Evolutionary conservation across 345 rosid species (phyloP).

Genomic region (Raphanus raphanistrum): DNA sequence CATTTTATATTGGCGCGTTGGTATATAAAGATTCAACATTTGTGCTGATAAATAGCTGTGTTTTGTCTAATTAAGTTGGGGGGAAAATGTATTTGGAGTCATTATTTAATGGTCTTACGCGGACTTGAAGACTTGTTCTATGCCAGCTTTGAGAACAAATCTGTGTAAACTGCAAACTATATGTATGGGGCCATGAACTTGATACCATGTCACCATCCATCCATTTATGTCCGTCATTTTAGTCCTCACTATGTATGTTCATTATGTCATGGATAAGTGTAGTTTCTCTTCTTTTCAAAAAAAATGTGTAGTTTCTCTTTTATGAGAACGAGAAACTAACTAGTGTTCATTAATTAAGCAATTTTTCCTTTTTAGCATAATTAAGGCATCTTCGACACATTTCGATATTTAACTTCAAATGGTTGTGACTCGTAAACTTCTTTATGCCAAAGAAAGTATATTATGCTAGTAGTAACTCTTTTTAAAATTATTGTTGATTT

Average conservation of each 20-base stretch:
- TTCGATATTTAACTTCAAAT: no score
- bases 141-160: not conserved
- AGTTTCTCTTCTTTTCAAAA: not conserved
- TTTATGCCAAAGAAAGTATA: no score
- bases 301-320: no score
- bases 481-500: no score
- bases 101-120: constrained; percentile 26
- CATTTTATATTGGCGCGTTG: constrained; percentile 17
- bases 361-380: no score
- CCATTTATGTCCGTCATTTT: constrained; percentile 1
- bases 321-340: no score
- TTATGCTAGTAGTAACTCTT: no score
- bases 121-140: constrained; percentile 32
- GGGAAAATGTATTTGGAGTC: not conserved
- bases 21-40: constrained; percentile 16
- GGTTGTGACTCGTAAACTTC: no score
- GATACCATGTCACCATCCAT: not conserved
- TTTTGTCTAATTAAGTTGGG: no score
- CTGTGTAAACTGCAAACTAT: not conserved
- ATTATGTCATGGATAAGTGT: not conserved
- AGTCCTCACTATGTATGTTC: constrained; percentile 12
- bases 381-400: no score
- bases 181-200: not conserved
- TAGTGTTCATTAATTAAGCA: no score
- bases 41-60: constrained; percentile 25